phyloP scores from a whole-genome alignment of 2,329 filamentous ascomycete genomes.

The Fusarium drepaniforme region DNA sequence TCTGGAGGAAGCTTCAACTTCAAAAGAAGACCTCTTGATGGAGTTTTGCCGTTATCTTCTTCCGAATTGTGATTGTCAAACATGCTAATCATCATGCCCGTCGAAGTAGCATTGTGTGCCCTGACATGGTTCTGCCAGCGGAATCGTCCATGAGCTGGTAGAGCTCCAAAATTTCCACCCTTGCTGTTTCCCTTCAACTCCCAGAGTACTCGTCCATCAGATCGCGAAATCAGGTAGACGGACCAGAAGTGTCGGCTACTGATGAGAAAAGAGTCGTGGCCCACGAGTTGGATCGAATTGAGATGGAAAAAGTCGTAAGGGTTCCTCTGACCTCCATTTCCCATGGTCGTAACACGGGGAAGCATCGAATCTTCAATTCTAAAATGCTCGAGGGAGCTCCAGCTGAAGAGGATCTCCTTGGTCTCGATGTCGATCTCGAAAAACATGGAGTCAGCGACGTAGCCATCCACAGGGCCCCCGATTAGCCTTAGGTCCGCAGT shows the following conservation, averaged over 20 bases:
- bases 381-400: constrained; percentile 54
- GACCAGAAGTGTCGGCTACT: constrained; percentile 42
- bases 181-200: constrained; percentile 40
- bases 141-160: constrained; percentile 46
- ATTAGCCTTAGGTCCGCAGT: constrained; percentile 26
- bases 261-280: constrained; percentile 35
- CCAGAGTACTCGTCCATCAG: constrained; percentile 39
- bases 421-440: constrained; percentile 58
- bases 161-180: constrained; percentile 39
- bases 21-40: constrained; percentile 25
- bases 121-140: constrained; percentile 53
- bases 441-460: constrained; percentile 49
- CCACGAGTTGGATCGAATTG: constrained; percentile 41
- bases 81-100: constrained; percentile 45
- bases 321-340: constrained; percentile 8
- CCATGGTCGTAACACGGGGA: constrained; percentile 14
- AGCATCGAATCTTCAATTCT: constrained; percentile 27
- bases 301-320: constrained; percentile 45
- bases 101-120: constrained; percentile 35
- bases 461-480: constrained; percentile 32
- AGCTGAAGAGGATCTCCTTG: constrained; percentile 53
- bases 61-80: constrained; percentile 52
- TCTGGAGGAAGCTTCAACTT: constrained; percentile 34
- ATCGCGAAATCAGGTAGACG: constrained; percentile 34
- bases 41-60: constrained; percentile 9